Conservation (phyloP, 768 basidiomycete genomes). For the Lentinula sp. region DNA sequence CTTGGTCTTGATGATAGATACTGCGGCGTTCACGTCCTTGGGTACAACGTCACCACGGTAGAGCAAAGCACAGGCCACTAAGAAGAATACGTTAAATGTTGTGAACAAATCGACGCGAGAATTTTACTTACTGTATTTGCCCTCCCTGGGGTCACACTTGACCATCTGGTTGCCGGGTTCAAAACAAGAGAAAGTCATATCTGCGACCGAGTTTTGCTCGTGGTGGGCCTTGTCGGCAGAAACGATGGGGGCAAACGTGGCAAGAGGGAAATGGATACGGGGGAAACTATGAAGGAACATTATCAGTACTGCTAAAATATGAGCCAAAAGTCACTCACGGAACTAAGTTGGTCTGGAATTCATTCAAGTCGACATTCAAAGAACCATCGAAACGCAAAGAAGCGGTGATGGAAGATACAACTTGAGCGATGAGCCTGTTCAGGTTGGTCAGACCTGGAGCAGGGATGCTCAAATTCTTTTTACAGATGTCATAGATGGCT, state of each 20-base stretch:
- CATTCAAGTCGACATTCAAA: constrained; percentile 93
- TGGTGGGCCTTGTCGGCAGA: constrained; percentile 93
- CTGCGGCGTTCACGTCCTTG: constrained; percentile 91
- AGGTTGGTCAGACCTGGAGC: constrained; percentile 90
- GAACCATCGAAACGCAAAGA: constrained; percentile 97
- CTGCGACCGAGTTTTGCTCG: constrained; percentile 95
- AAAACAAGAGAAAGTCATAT: constrained; percentile 99
- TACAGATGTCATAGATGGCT: constrained; percentile 99
- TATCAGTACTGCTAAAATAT: not conserved
- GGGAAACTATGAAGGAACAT: constrained; percentile 60
- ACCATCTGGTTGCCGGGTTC: constrained; percentile 97
- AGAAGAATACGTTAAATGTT: constrained; percentile 10
- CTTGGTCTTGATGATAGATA: constrained; percentile 94
- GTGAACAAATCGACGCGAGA: not conserved
- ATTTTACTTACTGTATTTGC: constrained; percentile 84
- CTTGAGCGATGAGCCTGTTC: constrained; percentile 97
- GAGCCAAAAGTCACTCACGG: constrained; percentile 53
- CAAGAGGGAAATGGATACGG: constrained; percentile 97
- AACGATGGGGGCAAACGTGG: constrained; percentile 91
- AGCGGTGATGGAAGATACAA: constrained; percentile 96
- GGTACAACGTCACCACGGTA: constrained; percentile 97
- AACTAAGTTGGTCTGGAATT: constrained; percentile 98
- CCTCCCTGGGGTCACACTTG: constrained; percentile 91
- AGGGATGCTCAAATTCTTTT: constrained; percentile 81
- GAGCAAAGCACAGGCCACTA: constrained; percentile 87